Percentiles rank a stretch among this genome's conserved stretches.
phyloP scores from a whole-genome alignment of 805 yeast species.

The Saccharomycopsis sp. region DNA sequence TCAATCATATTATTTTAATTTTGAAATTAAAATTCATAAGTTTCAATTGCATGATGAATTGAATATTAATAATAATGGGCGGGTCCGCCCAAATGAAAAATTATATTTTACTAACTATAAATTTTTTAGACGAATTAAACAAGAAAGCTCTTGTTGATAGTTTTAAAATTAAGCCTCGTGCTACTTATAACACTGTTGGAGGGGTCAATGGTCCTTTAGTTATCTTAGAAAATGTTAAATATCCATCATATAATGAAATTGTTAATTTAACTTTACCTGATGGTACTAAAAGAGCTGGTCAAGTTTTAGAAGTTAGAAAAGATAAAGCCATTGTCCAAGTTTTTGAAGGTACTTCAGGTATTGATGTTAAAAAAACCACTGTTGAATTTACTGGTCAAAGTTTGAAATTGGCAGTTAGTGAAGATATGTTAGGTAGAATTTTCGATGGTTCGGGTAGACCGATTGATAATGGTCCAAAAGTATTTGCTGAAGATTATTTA shows the following conservation, averaged over 20 bases:
- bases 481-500: slow-evolving; percentile 95
- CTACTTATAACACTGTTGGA: slow-evolving; percentile 91
- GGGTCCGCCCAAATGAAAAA: no score
- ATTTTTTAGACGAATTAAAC: slow-evolving; percentile 54
- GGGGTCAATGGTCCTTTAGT: slow-evolving; percentile 99
- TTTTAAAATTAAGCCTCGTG: slow-evolving; percentile 82
- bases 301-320: slow-evolving; percentile 96
- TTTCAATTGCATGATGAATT: no score
- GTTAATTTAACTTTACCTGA: slow-evolving; percentile 95
- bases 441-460: slow-evolving; percentile 99
- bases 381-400: slow-evolving; percentile 96
- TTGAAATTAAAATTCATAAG: no score
- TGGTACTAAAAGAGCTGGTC: slow-evolving; percentile 92
- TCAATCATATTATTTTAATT: no score
- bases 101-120: background rate
- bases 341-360: slow-evolving; percentile 97
- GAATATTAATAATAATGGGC: no score
- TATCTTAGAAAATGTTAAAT: slow-evolving; percentile 74
- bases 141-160: slow-evolving; percentile 88
- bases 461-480: slow-evolving; percentile 96
- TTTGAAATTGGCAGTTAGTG: slow-evolving; percentile 88
- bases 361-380: slow-evolving; percentile 94
- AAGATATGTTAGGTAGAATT: slow-evolving; percentile 94
- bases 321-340: slow-evolving; percentile 97
- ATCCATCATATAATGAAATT: slow-evolving; percentile 90